These are phyloP conservation scores for Caloboletus firmus DNA, from an alignment of 1,284 basidiomycete species.

Conservation along the genomic window DNA sequence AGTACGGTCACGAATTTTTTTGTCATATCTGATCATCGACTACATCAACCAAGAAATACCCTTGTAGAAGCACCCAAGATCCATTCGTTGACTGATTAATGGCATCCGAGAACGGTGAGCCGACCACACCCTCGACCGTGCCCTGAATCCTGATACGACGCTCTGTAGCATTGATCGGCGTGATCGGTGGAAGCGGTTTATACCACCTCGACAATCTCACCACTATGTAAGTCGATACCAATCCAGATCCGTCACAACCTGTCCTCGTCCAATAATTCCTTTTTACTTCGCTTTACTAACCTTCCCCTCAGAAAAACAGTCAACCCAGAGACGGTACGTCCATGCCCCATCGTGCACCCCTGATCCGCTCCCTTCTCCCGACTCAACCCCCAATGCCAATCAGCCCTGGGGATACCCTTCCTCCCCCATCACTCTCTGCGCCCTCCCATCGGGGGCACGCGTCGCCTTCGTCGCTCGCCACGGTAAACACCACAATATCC, in stretches of 20 bases:
- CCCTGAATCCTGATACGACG: neutral
- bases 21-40: neutral
- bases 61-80: neutral
- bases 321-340: slow-evolving; percentile 67
- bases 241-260: neutral
- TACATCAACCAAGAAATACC: neutral
- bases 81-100: slow-evolving; percentile 4
- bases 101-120: slow-evolving; percentile 26
- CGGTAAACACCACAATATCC: slow-evolving; percentile 72
- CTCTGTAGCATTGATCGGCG: slow-evolving; percentile 68
- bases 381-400: neutral
- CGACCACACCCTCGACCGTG: too few species aligned
- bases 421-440: slow-evolving; percentile 86
- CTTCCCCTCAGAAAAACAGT: slow-evolving; percentile 56
- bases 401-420: slow-evolving; percentile 95
- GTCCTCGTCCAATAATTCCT: neutral
- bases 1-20: neutral
- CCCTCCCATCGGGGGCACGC: slow-evolving; percentile 73
- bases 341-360: neutral
- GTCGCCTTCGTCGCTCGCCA: slow-evolving; percentile 95
- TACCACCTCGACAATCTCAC: slow-evolving; percentile 91
- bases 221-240: slow-evolving; percentile 56
- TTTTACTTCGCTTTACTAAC: neutral
- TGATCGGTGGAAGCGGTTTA: slow-evolving; percentile 83
- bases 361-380: neutral